Percentiles rank a stretch among this genome's conserved stretches.
Conservation (phyloP, 352 stramenopile species). For the Globisporangium sylvaticum region DNA sequence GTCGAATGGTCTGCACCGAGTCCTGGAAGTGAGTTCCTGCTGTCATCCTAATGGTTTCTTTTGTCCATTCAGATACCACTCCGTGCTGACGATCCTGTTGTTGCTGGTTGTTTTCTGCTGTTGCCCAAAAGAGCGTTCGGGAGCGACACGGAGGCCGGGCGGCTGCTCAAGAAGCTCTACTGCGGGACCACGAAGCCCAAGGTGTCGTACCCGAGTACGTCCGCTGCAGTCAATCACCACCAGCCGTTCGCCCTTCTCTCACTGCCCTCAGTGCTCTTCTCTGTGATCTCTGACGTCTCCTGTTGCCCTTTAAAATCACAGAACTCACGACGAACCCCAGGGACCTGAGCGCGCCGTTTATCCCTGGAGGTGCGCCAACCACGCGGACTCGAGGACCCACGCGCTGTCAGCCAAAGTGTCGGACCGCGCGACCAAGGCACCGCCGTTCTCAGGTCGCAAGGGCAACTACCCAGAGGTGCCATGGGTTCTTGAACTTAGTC, state of each 20-base stretch:
- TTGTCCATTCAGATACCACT: background rate
- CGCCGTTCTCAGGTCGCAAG: slow-evolving; percentile 28
- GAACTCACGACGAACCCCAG: slow-evolving; percentile 50
- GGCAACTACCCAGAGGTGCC: slow-evolving; percentile 29
- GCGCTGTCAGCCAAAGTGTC: slow-evolving; percentile 47
- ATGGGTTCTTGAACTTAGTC: background rate
- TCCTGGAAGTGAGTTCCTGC: slow-evolving; percentile 13
- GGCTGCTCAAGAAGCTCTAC: slow-evolving; percentile 76
- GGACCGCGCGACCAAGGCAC: slow-evolving; percentile 56
- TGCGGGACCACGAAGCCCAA: slow-evolving; percentile 57
- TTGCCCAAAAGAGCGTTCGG: slow-evolving; percentile 49
- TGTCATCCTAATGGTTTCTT: background rate
- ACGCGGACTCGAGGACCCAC: slow-evolving; percentile 45
- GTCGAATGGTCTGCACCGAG: slow-evolving; percentile 9
- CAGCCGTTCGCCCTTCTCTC: too few species aligned
- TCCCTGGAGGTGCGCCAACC: slow-evolving; percentile 44
- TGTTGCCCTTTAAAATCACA: too few species aligned
- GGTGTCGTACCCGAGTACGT: slow-evolving; percentile 71
- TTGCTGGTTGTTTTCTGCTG: background rate
- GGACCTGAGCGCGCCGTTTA: slow-evolving; percentile 46
- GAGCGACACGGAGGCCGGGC: slow-evolving; percentile 65
- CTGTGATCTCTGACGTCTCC: too few species aligned
- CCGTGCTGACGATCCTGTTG: background rate
- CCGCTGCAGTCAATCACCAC: background rate
- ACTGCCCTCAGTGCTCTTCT: too few species aligned